Evolutionary conservation across 2,329 filamentous ascomycete species (phyloP), one percentile per base, ranked within the genome.

Genomic region (Colletotrichum eleusines): DNA sequence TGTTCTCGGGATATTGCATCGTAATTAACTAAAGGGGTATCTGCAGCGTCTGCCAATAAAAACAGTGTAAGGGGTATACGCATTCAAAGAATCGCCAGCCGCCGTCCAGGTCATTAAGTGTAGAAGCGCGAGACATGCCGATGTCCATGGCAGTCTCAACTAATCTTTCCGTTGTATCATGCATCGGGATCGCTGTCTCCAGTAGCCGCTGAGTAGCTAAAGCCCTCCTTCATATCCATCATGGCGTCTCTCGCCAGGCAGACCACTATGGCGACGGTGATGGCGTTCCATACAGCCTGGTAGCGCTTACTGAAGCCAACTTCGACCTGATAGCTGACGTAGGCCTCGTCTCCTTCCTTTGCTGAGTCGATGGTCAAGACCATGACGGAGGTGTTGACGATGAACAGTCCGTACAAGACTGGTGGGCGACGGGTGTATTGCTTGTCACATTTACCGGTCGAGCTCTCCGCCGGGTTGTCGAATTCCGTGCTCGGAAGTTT

Each of bases 201-300:
- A 33, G 75, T 64, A 4, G 38, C 67, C 5, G 75, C 72, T 51
- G 76, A 55, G 44, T 76, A 73, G 59, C 81, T 77, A 75, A 84
- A 84, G 70, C 83, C 80, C 2, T 75, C 75, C 26, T 73, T 59
- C 53, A 80, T 76, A 8, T 74, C 66, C 55, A 78, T 80, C 64
- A 84, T 75, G 63, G 83, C 80, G 58, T 84, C 81, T 18, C 82
- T 77, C 5, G 82, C 82, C 63, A 81, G 73, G 63, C 82, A 84
- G 2, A 79, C 78, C 14, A 78, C 78, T 28, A 83, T 77, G 11
- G 81, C 83, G 12, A 83, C 64, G 5, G 83, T 84, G 46, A 84
- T 73, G 2, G 81, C 83, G 72, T 84, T 84, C 83, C 83, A 84
- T 28, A 84, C 78, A 63, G 81, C 80, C 73, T 84, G 82, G 23